Evolutionary conservation across 2,329 filamentous ascomycete genomes (phyloP), one percentile per base, ranked within the genome.

Genomic region (Teratosphaeria viscida): DNA sequence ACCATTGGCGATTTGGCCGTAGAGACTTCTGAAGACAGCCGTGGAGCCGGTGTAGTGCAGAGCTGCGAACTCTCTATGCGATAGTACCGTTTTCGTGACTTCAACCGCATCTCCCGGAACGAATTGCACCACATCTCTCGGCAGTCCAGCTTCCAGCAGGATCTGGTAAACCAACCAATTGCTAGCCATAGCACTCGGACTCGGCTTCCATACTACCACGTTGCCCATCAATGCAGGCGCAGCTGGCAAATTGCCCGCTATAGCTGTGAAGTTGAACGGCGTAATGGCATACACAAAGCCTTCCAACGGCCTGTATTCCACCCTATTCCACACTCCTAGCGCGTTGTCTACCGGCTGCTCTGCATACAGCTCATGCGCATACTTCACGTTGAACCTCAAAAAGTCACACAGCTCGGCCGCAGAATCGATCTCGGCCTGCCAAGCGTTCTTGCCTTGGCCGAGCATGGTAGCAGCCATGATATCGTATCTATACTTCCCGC

Each of bases 371-470:
- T 96, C 89, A 77, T 96, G 87, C 32, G 92, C 92, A 71, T 94
- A 96, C 74, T 92, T 85, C 57, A 96, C 92, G 71, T 94, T 94
- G 80, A 96, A 96, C 53, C 78, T 76, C 72, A 97, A 79, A 77
- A 97, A 97, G 74, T 99, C 92, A 67, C 85, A 87, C 67, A 95
- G 77, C 80, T 99, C 94, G 8, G 92, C 92, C 19, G 92, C 92
- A 47, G 92, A 83, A 75, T 97, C 92, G 64, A 97, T 97, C 81
- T 99, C 92, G n/a, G 94, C 92, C 77, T 99, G 92, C 91, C 91
- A 97, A 55, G 90, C 90, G 74, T 96, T 97, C 84, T 97, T 97
- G 70, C 94, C 92, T 77, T 99, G 92, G 62, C 92, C 94, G 35
- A 96, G 80, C 85, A 97, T 96, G 14, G 94, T 96, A 53, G 90